These are phyloP conservation scores for Entoloma clypeatum DNA, from an alignment of 1,284 basidiomycete genomes.

Conservation along the genomic window DNA sequence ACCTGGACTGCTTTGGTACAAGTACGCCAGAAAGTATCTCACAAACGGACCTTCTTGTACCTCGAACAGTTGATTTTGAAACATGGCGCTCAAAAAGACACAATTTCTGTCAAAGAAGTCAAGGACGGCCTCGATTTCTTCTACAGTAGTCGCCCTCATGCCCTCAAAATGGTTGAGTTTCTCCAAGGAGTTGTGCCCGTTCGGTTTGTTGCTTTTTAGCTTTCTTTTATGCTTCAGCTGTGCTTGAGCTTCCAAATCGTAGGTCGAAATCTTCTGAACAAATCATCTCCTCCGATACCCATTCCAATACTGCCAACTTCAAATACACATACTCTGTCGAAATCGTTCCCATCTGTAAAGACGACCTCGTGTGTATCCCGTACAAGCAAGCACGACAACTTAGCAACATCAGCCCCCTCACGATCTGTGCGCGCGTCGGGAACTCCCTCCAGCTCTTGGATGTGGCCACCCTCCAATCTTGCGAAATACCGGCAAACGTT, in stretches of 20 bases:
- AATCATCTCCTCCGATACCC: slow-evolving; percentile 89
- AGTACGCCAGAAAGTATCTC: slow-evolving; percentile 95
- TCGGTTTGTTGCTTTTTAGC: slow-evolving; percentile 47
- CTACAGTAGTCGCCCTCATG: slow-evolving; percentile 87
- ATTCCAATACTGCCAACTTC: slow-evolving; percentile 91
- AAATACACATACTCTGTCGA: slow-evolving; percentile 99
- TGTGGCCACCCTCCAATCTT: slow-evolving; percentile 79
- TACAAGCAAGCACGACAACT: slow-evolving; percentile 76
- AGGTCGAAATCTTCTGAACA: slow-evolving; percentile 93
- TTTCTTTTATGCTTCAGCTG: background rate
- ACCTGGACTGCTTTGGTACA: slow-evolving; percentile 98
- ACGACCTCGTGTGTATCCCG: slow-evolving; percentile 93
- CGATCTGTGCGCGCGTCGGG: slow-evolving; percentile 87
- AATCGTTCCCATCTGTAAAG: slow-evolving; percentile 96
- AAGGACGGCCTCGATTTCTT: slow-evolving; percentile 97
- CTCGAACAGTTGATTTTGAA: slow-evolving; percentile 98
- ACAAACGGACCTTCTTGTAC: slow-evolving; percentile 97
- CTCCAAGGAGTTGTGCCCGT: slow-evolving; percentile 85
- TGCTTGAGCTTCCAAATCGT: background rate
- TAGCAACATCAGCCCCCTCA: slow-evolving; percentile 86
- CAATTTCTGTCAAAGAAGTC: slow-evolving; percentile 89
- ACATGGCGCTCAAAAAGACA: slow-evolving; percentile 96
- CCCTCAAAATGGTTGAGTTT: slow-evolving; percentile 98
- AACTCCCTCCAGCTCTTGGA: slow-evolving; percentile 92
- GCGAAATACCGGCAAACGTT: slow-evolving; percentile 76